These are phyloP conservation scores for Talaromyces amestolkiae DNA, from an alignment of 2,329 filamentous ascomycete species.

Conservation along the genomic window DNA sequence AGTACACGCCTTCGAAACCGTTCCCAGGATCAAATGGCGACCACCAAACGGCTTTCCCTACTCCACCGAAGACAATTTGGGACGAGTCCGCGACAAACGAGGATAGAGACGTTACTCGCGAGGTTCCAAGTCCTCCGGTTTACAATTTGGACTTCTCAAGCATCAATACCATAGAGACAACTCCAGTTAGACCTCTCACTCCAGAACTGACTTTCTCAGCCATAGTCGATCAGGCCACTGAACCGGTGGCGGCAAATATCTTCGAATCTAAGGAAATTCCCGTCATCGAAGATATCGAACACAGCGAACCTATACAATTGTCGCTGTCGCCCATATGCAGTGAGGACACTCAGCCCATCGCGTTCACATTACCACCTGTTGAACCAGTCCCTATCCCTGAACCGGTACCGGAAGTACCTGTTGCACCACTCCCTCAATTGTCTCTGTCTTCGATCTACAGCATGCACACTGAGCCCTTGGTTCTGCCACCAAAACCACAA, in stretches of 20 bases:
- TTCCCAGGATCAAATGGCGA: constrained; percentile 26
- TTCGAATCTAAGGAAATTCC: constrained; percentile 19
- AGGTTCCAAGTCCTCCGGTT: constrained; percentile 23
- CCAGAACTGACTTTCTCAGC: constrained; percentile 29
- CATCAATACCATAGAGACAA: constrained; percentile 35
- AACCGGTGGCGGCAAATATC: constrained; percentile 21
- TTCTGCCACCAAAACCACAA: constrained; percentile 23
- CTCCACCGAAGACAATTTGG: constrained; percentile 43
- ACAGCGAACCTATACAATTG: constrained; percentile 24
- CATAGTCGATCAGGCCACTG: constrained; percentile 12
- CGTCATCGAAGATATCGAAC: constrained; percentile 14
- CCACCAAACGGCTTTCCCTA: constrained; percentile 32
- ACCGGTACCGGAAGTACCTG: constrained; percentile 14
- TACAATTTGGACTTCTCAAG: constrained; percentile 32
- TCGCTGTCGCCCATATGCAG: constrained; percentile 32
- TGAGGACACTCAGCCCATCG: constrained; percentile 28
- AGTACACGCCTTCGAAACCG: constrained; percentile 41
- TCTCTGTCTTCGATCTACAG: constrained; percentile 30
- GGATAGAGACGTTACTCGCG: constrained; percentile 18
- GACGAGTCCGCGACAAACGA: constrained; percentile 29
- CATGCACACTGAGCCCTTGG: constrained; percentile 36
- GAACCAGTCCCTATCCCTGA: constrained; percentile 20
- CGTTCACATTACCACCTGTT: constrained; percentile 23
- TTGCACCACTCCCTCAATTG: constrained; percentile 24
- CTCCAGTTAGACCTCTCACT: constrained; percentile 47